Conservation (phyloP, 2,329 filamentous ascomycete species). For the Neoscytalidium dimidiatum region DNA sequence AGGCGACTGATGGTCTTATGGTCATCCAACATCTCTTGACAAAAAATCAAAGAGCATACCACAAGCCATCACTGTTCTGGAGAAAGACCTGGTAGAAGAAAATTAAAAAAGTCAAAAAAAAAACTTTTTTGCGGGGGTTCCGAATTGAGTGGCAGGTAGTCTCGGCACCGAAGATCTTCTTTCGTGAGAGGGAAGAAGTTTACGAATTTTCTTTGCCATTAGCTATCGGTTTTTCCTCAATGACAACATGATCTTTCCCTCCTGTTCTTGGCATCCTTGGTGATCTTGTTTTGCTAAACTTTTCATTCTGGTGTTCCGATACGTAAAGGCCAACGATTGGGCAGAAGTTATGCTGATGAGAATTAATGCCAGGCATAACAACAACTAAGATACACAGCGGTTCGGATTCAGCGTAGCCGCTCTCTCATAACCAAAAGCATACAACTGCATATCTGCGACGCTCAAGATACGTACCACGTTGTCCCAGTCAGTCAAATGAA, state of each 20-base stretch:
- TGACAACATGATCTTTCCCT: conserved; percentile 1
- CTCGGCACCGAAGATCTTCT: neutral
- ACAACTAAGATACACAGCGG: too few relatives aligned
- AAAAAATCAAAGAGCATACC: neutral
- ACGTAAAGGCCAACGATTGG: too few relatives aligned
- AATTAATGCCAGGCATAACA: neutral
- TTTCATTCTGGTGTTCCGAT: too few relatives aligned
- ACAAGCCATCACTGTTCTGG: neutral
- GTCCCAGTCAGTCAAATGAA: neutral
- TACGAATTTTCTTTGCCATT: neutral
- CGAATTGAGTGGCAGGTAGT: neutral
- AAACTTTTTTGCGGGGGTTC: conserved; percentile 3
- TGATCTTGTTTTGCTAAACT: too few relatives aligned
- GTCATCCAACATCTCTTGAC: neutral
- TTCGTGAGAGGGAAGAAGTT: neutral
- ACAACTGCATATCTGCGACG: neutral
- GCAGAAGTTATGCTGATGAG: neutral
- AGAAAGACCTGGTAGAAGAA: conserved; percentile 16
- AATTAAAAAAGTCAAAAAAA: neutral
- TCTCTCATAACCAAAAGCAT: neutral
- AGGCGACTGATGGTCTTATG: neutral
- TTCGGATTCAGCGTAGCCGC: neutral
- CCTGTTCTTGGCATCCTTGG: neutral
- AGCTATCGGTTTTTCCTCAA: conserved; percentile 3
- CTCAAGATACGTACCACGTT: neutral